Evolutionary conservation across 1,139 yeast species (phyloP).

Genomic region (Pneumocystis canis): DNA sequence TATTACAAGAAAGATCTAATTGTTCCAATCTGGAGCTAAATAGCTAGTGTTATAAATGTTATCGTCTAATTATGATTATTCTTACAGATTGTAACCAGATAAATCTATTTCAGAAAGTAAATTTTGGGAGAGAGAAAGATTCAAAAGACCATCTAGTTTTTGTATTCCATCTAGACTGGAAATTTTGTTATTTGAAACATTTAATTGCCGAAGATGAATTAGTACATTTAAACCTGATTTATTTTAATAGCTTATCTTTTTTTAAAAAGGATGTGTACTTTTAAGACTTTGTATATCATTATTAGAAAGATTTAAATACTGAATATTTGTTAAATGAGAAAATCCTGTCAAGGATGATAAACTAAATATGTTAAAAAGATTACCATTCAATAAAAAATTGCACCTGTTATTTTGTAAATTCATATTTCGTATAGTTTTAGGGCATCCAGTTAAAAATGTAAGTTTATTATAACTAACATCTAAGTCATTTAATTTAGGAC

Average conservation of each 20-base stretch:
- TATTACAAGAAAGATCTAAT: constrained; percentile 20
- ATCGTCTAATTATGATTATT: background rate
- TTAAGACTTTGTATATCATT: constrained; percentile 23
- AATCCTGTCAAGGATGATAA: constrained; percentile 24
- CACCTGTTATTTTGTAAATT: constrained; percentile 21
- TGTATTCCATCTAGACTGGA: constrained; percentile 21
- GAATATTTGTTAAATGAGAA: constrained; percentile 22
- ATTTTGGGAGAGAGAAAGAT: constrained; percentile 20
- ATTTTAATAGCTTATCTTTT: background rate
- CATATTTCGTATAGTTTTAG: constrained; percentile 21
- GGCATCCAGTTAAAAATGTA: constrained; percentile 26
- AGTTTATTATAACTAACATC: constrained; percentile 25
- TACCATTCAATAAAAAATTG: background rate
- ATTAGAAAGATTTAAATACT: constrained; percentile 21
- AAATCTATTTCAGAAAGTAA: constrained; percentile 19
- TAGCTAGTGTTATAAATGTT: background rate
- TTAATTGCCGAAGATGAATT: constrained; percentile 22
- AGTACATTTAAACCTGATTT: constrained; percentile 23
- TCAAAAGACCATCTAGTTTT: constrained; percentile 21
- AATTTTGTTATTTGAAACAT: constrained; percentile 20
- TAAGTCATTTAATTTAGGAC: constrained; percentile 25
- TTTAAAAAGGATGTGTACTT: constrained; percentile 6
- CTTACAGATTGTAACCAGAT: background rate
- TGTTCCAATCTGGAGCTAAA: constrained; percentile 17
- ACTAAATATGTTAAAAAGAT: background rate